Evolutionary conservation across 768 basidiomycete genomes (phyloP).

Genomic region (Hebeloma cylindrosporum): DNA sequence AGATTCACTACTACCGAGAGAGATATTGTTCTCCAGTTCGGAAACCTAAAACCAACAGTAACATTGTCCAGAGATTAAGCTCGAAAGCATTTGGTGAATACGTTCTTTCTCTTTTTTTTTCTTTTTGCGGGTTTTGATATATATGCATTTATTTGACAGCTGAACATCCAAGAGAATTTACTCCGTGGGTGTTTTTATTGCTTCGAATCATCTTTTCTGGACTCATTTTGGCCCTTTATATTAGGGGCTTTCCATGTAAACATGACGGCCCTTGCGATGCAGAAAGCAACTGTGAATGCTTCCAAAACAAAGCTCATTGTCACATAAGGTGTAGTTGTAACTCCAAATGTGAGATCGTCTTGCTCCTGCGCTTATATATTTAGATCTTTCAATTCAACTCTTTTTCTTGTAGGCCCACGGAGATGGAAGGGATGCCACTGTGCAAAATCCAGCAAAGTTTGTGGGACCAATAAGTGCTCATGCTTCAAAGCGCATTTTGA

Average conservation of each 20-base stretch:
- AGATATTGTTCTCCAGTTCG: background rate
- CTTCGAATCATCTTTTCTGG: background rate
- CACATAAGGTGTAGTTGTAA: slow-evolving; percentile 55
- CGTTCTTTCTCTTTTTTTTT: no score
- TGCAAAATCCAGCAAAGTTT: slow-evolving; percentile 28
- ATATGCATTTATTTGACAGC: slow-evolving; percentile 1
- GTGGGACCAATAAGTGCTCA: slow-evolving; percentile 46
- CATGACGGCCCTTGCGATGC: slow-evolving; percentile 57
- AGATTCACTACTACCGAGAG: slow-evolving; percentile 12
- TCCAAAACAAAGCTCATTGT: slow-evolving; percentile 50
- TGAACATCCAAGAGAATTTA: slow-evolving; percentile 16
- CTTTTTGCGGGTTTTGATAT: no score
- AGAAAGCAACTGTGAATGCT: slow-evolving; percentile 48
- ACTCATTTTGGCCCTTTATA: no score
- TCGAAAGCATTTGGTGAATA: no score
- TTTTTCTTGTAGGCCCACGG: slow-evolving; percentile 43
- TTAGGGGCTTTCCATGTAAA: slow-evolving; percentile 52
- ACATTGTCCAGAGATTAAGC: no score
- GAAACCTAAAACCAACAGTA: no score
- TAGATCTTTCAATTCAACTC: background rate
- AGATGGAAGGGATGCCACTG: slow-evolving; percentile 62
- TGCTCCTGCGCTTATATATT: background rate
- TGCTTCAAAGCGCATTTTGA: slow-evolving; percentile 54
- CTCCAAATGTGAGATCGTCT: slow-evolving; percentile 47
- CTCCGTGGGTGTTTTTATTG: slow-evolving; percentile 30